Evolutionary conservation across 2,329 filamentous ascomycete genomes (phyloP).

Genomic region (Didymellaceae sp.): DNA sequence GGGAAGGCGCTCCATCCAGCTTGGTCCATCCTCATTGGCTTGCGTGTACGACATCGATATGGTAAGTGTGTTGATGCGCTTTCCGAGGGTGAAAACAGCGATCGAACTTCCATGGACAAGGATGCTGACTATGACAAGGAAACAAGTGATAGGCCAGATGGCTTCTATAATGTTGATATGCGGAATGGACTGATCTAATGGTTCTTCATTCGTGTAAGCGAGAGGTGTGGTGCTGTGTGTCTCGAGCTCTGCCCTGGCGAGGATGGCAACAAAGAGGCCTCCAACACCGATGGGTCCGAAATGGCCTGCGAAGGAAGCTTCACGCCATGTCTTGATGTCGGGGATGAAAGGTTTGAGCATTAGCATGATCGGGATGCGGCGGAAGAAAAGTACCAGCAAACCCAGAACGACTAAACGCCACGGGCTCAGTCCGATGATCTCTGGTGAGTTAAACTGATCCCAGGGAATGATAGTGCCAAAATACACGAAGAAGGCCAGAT

Average conservation of each 20-base stretch:
- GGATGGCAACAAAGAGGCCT: conserved; percentile 91
- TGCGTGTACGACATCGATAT: conserved; percentile 96
- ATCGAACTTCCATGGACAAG: conserved; percentile 97
- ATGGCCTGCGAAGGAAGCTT: conserved; percentile 94
- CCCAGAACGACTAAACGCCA: conserved; percentile 95
- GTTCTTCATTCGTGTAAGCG: conserved; percentile 63
- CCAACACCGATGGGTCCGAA: conserved; percentile 98
- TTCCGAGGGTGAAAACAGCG: conserved; percentile 95
- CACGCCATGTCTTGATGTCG: conserved; percentile 97
- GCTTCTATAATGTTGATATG: conserved; percentile 77
- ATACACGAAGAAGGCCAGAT: conserved; percentile 97
- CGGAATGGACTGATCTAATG: conserved; percentile 60
- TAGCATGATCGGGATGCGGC: conserved; percentile 94
- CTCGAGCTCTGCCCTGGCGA: conserved; percentile 91
- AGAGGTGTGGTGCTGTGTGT: conserved; percentile 76
- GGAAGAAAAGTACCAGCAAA: conserved; percentile 93
- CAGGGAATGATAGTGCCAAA: conserved; percentile 97
- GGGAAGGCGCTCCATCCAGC: conserved; percentile 94
- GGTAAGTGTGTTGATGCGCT: conserved; percentile 95
- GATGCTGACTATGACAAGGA: conserved; percentile 93
- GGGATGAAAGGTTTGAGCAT: conserved; percentile 89
- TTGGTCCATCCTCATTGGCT: conserved; percentile 83
- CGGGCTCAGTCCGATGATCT: conserved; percentile 72
- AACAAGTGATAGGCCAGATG: conserved; percentile 95
- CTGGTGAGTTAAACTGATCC: conserved; percentile 81